phyloP scores from a whole-genome alignment of 2,329 filamentous ascomycete species.

The Colletotrichum eleusines region DNA sequence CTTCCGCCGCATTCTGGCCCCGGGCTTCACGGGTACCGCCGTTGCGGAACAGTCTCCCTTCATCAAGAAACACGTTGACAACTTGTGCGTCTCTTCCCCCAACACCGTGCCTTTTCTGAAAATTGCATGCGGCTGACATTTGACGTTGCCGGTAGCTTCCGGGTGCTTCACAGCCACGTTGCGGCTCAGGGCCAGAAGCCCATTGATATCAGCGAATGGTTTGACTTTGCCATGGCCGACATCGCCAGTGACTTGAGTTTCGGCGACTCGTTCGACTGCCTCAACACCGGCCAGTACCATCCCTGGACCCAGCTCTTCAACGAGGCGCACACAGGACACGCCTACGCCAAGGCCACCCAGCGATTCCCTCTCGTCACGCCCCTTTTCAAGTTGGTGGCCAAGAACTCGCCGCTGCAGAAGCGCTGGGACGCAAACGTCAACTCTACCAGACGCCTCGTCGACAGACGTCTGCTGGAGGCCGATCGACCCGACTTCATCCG shows the following conservation, averaged over 20 bases:
- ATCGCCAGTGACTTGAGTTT: neutral
- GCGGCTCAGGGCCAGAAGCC: neutral
- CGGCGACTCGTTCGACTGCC: neutral
- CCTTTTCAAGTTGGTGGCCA: neutral
- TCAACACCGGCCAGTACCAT: neutral
- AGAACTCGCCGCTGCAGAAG: neutral
- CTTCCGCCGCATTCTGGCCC: neutral
- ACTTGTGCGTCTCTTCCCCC: neutral
- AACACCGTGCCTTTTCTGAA: neutral
- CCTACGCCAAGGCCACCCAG: neutral
- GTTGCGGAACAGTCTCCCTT: neutral
- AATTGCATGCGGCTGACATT: neutral
- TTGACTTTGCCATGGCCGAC: neutral
- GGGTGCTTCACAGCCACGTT: neutral
- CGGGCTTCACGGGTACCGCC: neutral
- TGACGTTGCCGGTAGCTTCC: neutral
- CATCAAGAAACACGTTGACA: neutral
- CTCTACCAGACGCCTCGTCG: neutral
- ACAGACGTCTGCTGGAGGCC: neutral
- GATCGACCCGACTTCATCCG: neutral
- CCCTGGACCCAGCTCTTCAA: neutral
- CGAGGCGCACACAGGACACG: neutral
- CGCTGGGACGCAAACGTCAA: neutral
- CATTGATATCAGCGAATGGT: neutral
- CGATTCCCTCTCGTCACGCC: neutral